phyloP scores from a whole-genome alignment of 768 basidiomycete species.

The Termitomyces sp. region DNA sequence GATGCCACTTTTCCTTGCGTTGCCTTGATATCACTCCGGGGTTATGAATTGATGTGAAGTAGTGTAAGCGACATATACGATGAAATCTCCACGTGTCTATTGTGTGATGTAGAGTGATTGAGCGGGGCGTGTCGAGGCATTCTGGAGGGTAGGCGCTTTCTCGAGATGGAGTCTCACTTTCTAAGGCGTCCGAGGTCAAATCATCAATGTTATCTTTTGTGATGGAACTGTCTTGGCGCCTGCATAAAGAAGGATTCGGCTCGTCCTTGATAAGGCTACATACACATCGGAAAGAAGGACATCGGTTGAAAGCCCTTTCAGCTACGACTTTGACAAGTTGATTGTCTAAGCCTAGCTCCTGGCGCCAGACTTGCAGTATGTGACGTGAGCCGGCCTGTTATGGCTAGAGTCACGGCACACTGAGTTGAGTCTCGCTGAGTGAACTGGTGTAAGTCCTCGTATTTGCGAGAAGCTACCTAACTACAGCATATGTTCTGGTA shows the following conservation, averaged over 20 bases:
- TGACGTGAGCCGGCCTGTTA: too few relatives aligned
- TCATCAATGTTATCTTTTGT: not conserved
- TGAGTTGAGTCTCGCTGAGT: too few relatives aligned
- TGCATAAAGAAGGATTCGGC: not conserved
- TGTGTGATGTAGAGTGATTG: not conserved
- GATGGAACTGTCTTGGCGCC: not conserved
- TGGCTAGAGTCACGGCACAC: too few relatives aligned
- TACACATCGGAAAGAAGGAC: conserved; percentile 8
- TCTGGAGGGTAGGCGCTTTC: not conserved
- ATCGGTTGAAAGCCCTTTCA: conserved; percentile 7
- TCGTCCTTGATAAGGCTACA: conserved; percentile 4
- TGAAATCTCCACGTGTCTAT: not conserved
- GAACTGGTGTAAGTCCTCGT: too few relatives aligned
- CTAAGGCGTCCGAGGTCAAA: not conserved
- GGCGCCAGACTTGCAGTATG: not conserved
- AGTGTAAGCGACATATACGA: not conserved
- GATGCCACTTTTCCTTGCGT: conserved; percentile 26
- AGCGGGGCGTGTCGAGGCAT: not conserved
- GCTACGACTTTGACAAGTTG: conserved; percentile 3
- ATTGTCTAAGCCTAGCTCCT: not conserved
- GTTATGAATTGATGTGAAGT: not conserved
- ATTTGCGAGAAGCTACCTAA: too few relatives aligned
- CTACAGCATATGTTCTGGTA: too few relatives aligned
- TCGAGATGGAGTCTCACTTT: not conserved
- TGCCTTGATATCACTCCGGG: conserved; percentile 20